Evolutionary conservation across 2,329 filamentous ascomycete species (phyloP).

Genomic region (Zarea fungicola): DNA sequence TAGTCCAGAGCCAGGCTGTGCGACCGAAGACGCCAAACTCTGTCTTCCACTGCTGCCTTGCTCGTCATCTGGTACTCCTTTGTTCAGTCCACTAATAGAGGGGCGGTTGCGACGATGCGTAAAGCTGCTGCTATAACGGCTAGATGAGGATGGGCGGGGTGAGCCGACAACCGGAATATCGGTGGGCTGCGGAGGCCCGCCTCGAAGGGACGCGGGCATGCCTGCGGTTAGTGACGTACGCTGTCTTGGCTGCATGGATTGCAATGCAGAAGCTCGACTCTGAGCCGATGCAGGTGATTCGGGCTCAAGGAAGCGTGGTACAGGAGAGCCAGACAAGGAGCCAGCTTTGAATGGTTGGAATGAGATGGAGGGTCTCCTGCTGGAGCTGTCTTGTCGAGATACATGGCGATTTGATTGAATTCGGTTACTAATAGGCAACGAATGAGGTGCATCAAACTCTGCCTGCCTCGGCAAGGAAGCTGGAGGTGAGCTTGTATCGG

Average conservation of each 20-base stretch:
- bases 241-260: conserved; percentile 54
- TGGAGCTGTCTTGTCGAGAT: conserved; percentile 44
- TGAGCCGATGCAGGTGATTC: conserved; percentile 53
- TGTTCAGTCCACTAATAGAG: conserved; percentile 70
- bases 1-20: conserved; percentile 71
- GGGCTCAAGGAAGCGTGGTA: conserved; percentile 43
- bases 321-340: conserved; percentile 83
- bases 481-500: conserved; percentile 56
- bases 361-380: conserved; percentile 74
- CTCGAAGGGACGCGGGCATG: conserved; percentile 67
- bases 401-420: conserved; percentile 27
- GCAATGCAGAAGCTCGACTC: conserved; percentile 41
- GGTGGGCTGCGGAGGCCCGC: conserved; percentile 56
- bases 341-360: conserved; percentile 97
- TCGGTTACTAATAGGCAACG: conserved; percentile 45
- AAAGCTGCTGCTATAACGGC: conserved; percentile 91
- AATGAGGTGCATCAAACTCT: conserved; percentile 44
- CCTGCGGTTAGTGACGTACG: conserved; percentile 69
- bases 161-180: conserved; percentile 68
- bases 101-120: conserved; percentile 74
- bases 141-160: conserved; percentile 71
- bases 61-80: conserved; percentile 58
- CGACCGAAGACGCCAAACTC: conserved; percentile 64
- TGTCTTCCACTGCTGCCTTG: conserved; percentile 76
- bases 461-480: conserved; percentile 44